Evolutionary conservation across 169 alveolate species (phyloP).

Genomic region (Eimeria necatrix): DNA sequence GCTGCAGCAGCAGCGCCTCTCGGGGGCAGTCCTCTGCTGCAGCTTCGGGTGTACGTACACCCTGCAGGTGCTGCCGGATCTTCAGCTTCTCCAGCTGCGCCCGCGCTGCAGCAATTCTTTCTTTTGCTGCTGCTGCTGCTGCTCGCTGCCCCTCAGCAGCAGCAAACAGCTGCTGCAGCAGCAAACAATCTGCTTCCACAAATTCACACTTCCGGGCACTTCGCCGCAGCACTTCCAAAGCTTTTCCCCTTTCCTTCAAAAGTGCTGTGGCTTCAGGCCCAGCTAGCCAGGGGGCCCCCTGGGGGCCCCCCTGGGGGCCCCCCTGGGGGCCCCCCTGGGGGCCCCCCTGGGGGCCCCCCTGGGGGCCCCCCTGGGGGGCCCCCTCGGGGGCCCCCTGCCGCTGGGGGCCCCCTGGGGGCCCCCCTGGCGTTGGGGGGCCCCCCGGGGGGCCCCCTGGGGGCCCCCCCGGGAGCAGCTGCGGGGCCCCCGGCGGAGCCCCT

Average conservation of each 20-base stretch:
- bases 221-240: conserved; percentile 92
- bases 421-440: too few species aligned
- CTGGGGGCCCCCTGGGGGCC: not conserved
- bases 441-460: too few species aligned
- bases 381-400: conserved; percentile 14
- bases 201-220: conserved; percentile 90
- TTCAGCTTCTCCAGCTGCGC: not conserved
- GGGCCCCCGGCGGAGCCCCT: not conserved
- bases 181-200: conserved; percentile 87
- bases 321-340: not conserved
- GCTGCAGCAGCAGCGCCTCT: conserved; percentile 29
- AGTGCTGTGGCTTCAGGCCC: conserved; percentile 81
- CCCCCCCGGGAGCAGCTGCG: not conserved
- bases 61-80: not conserved
- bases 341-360: not conserved
- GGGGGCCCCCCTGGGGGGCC: not conserved
- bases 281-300: conserved; percentile 54
- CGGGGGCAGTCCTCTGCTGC: conserved; percentile 3
- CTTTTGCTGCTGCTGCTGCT: conserved; percentile 87
- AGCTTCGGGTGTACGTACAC: not conserved
- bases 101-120: conserved; percentile 81
- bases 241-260: conserved; percentile 88
- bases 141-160: conserved; percentile 87
- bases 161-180: conserved; percentile 85
- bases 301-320: not conserved